Conservation (phyloP, 345 rosid species). For the Brassica nigra region DNA sequence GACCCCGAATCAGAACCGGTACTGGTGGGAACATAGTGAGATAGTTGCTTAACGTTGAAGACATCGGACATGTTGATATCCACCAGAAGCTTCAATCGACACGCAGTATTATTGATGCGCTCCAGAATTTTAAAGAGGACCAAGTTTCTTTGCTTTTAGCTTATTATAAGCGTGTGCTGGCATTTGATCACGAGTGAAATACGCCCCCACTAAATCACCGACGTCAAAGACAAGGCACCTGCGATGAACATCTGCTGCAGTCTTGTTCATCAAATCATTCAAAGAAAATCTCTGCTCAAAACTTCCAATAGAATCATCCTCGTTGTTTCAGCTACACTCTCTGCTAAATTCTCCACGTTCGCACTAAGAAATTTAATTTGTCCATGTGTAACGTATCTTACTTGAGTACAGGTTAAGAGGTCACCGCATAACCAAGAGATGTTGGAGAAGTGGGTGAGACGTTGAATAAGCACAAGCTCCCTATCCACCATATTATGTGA, state of each 20-base stretch:
- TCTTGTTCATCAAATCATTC: not conserved
- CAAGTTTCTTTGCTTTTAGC: not conserved
- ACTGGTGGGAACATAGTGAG: not conserved
- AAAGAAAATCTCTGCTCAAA: not conserved
- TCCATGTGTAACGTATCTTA: not conserved
- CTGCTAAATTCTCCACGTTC: not conserved
- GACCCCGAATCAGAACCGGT: not conserved
- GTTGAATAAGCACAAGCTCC: not conserved
- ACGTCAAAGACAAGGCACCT: not conserved
- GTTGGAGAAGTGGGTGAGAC: not conserved
- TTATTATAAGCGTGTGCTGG: not conserved
- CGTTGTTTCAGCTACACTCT: too few relatives aligned
- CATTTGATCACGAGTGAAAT: not conserved
- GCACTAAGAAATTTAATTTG: not conserved
- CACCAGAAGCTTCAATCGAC: not conserved
- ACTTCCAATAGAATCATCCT: too few relatives aligned
- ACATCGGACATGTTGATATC: not conserved
- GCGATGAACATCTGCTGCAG: not conserved
- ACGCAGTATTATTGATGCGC: not conserved
- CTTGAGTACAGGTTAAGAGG: not conserved
- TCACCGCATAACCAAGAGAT: not conserved
- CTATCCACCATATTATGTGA: not conserved
- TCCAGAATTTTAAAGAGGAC: too few relatives aligned
- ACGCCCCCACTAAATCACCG: not conserved
- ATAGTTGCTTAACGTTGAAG: not conserved